phyloP scores from a whole-genome alignment of 1,284 basidiomycete genomes.

The Ceratobasidium sp. region DNA sequence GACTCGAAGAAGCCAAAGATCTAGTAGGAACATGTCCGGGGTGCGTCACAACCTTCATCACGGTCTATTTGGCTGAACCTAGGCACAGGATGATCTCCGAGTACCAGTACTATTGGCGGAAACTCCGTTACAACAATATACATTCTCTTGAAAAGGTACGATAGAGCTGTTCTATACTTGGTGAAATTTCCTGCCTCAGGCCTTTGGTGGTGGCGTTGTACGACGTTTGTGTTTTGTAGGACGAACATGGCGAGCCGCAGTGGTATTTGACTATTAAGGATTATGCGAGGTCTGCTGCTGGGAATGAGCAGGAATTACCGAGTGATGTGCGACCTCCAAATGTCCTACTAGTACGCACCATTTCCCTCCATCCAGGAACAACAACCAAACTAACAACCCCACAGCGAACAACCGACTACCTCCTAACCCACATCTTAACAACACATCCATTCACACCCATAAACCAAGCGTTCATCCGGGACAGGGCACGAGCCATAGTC shows the following conservation, averaged over 20 bases:
- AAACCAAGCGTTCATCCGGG: constrained; percentile 43
- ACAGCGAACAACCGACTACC: constrained; percentile 41
- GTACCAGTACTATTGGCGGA: constrained; percentile 43
- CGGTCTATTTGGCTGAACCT: not conserved
- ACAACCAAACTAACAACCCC: not conserved
- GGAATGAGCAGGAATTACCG: constrained; percentile 39
- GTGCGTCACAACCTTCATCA: not conserved
- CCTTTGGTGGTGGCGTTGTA: constrained; percentile 3
- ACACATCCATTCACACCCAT: constrained; percentile 37
- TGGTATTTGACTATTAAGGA: constrained; percentile 44
- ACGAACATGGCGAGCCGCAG: constrained; percentile 30
- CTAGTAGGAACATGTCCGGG: constrained; percentile 40
- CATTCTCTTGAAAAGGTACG: constrained; percentile 39
- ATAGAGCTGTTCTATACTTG: not conserved
- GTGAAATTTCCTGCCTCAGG: constrained; percentile 23
- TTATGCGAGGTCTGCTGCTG: constrained; percentile 36
- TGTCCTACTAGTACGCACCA: constrained; percentile 19
- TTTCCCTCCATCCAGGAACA: not conserved
- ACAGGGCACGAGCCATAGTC: constrained; percentile 37
- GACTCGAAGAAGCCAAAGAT: constrained; percentile 41
- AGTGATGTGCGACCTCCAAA: constrained; percentile 39
- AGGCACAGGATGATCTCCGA: constrained; percentile 40
- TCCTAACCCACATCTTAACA: constrained; percentile 27
- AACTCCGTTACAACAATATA: constrained; percentile 41
- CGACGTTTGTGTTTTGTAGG: constrained; percentile 8